Evolutionary conservation across 768 basidiomycete genomes (phyloP).

Genomic region (Tylopilus rubrobrunneus): DNA sequence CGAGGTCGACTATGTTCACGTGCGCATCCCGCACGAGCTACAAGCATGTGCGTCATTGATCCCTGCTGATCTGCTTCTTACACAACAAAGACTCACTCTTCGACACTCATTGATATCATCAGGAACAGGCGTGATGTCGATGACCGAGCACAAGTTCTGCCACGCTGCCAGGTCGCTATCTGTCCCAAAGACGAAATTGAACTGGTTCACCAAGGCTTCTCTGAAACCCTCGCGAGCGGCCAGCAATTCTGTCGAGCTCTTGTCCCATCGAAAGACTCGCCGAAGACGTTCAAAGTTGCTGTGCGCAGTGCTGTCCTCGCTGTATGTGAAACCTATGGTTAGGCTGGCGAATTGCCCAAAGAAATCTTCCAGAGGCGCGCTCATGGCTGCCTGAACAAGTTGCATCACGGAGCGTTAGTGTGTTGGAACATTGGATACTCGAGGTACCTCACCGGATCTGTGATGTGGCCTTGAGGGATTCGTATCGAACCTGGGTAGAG

Average conservation of each 20-base stretch:
- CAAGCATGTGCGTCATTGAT: neutral
- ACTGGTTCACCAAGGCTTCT: constrained; percentile 22
- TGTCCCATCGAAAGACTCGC: neutral
- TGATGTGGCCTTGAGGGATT: neutral
- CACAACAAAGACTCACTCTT: constrained; percentile 7
- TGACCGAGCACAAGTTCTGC: constrained; percentile 22
- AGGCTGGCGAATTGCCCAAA: constrained; percentile 18
- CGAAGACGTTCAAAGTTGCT: constrained; percentile 20
- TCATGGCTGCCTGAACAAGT: constrained; percentile 4
- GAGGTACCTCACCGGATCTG: neutral
- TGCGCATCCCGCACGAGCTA: constrained; percentile 26
- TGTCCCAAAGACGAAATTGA: constrained; percentile 23
- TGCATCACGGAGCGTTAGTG: neutral
- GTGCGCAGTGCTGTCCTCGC: constrained; percentile 9
- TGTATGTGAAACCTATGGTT: constrained; percentile 14
- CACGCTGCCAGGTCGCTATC: constrained; percentile 17
- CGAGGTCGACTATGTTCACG: constrained; percentile 35
- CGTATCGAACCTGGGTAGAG: neutral
- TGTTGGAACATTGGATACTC: neutral
- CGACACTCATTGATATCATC: constrained; percentile 14
- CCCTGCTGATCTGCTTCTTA: neutral
- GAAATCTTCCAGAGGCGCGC: constrained; percentile 22
- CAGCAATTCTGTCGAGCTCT: neutral
- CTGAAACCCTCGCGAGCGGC: constrained; percentile 5
- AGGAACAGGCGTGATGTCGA: constrained; percentile 22